phyloP scores from a whole-genome alignment of 2,329 filamentous ascomycete species.

The Sporothrix phasma region DNA sequence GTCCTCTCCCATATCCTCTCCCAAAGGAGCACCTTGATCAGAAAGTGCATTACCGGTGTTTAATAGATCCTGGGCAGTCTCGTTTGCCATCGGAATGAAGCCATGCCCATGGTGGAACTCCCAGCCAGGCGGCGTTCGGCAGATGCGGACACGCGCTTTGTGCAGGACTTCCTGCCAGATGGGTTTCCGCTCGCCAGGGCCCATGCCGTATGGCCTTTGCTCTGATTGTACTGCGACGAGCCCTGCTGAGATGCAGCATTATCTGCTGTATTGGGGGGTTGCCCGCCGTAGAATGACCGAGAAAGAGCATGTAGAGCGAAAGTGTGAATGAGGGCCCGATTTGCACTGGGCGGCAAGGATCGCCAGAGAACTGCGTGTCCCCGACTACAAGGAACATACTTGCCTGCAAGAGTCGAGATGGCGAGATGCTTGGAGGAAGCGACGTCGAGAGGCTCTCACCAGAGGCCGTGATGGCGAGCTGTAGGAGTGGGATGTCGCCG shows the following conservation, averaged over 20 bases:
- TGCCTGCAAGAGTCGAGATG: constrained; percentile 81
- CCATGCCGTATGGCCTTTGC: constrained; percentile 31
- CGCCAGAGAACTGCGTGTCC: constrained; percentile 68
- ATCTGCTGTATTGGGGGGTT: neutral
- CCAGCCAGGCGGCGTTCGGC: constrained; percentile 52
- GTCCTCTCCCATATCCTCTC: constrained; percentile 5
- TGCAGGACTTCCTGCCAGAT: constrained; percentile 97
- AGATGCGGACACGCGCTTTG: constrained; percentile 75
- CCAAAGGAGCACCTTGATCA: too few species aligned
- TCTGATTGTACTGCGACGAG: neutral
- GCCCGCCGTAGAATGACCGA: constrained; percentile 48
- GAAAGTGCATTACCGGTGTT: neutral
- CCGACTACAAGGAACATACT: constrained; percentile 83
- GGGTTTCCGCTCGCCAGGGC: constrained; percentile 50
- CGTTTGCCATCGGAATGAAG: constrained; percentile 21
- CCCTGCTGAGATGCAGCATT: neutral
- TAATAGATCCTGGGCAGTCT: too few species aligned
- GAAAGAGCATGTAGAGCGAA: constrained; percentile 91
- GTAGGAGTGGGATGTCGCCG: constrained; percentile 82
- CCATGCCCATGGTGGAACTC: constrained; percentile 34
- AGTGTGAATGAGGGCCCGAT: constrained; percentile 80
- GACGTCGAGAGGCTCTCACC: constrained; percentile 77
- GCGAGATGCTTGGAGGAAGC: constrained; percentile 73
- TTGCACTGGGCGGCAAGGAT: constrained; percentile 57
- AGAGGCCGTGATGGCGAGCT: constrained; percentile 87